Evolutionary conservation across 164 flowering plant species (phyloP), one percentile per base, ranked within the genome.

Genomic region (Pachysandra terminalis): DNA sequence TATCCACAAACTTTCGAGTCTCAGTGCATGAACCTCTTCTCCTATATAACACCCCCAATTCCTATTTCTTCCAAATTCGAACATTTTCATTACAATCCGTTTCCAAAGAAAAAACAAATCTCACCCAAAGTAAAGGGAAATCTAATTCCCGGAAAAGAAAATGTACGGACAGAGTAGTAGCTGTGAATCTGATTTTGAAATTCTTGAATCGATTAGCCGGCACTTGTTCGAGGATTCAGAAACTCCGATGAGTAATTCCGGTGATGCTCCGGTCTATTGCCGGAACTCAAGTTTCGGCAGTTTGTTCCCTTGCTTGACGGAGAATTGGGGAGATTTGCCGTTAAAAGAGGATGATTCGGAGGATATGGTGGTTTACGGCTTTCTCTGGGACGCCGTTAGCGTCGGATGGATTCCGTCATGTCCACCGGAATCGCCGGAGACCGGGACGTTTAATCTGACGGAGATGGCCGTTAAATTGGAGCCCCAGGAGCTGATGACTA

Each of bases 391-490:
- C 55, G 96, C 95, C 48, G 79, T 84, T 24, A 79, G 35, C 19
- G 74, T 64, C n/a, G 97, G 98, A 0, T 89, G 96, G 96, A 67
- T 74, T 28, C 96, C 97, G 19, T 73, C 69, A 8, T 58, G 63
- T 7, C n/a, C 58, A 3, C 37, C 71, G 3, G 58, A 40, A 0
- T 28, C n/a, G n/a, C n/a, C n/a, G 51, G 23, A 19, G 21, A 13
- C n/a, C n/a, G 4, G 28, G 22, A 59, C 22, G 41, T 13, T 19
- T 21, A 12, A 56, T 9, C 54, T 23, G n/a, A 57, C 21, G 15
- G 25, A 70, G 41, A 14, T 45, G 63, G 55, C 49, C 7, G 72
- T 59, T 23, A 77, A 79, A 40, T 22, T 74, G 17, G 85, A 79
- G 78, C 79, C 71, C n/a, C 32, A 48, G 52, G 66, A 68, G 37